Conservation (phyloP, 73 alveolate genomes). For the Diophrys sp. region DNA sequence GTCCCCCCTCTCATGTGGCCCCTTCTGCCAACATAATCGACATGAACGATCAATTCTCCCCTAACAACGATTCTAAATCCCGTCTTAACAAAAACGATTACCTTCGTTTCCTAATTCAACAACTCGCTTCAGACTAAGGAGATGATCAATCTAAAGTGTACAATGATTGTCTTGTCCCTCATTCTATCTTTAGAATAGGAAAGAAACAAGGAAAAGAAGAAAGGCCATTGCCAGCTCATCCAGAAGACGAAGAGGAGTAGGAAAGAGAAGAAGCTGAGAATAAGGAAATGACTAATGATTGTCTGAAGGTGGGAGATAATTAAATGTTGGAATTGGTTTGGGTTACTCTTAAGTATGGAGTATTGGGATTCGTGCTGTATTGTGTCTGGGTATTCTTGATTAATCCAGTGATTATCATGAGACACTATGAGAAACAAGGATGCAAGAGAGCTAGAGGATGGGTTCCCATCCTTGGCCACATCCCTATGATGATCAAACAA, state of each 20-base stretch:
- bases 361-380: background rate
- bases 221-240: background rate
- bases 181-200: slow-evolving; percentile 2
- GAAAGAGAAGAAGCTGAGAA: background rate
- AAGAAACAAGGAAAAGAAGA: background rate
- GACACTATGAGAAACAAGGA: background rate
- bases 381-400: background rate
- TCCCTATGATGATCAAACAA: background rate
- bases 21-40: background rate
- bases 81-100: background rate
- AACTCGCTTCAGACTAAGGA: slow-evolving; percentile 2
- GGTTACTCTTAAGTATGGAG: background rate
- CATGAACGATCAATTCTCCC: background rate
- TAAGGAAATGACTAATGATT: background rate
- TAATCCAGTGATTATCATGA: background rate
- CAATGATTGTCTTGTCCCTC: slow-evolving; percentile 7
- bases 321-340: background rate
- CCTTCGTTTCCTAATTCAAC: background rate
- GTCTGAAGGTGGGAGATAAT: no score
- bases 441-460: background rate
- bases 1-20: background rate
- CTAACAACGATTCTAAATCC: background rate
- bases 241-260: background rate
- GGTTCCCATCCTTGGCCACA: background rate
- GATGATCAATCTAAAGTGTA: background rate